These are phyloP conservation scores for Lycium barbarum DNA, from an alignment of 257 asterid species.

Conservation along the genomic window DNA sequence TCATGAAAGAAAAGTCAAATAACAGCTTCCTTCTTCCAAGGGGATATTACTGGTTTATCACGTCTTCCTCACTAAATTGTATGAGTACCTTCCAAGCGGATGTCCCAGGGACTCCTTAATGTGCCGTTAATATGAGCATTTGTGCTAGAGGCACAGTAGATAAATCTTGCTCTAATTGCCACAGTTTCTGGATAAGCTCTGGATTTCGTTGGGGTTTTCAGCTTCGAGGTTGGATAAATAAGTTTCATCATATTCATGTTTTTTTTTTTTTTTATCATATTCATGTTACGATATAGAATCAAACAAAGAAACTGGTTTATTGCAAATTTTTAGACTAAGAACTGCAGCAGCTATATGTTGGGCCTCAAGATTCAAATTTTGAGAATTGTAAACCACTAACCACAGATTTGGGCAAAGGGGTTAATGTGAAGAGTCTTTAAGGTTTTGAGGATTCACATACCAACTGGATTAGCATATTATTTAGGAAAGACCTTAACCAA, in stretches of 20 bases:
- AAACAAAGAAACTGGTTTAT: background rate
- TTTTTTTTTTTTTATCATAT: background rate
- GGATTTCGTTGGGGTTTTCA: background rate
- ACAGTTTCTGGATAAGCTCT: slow-evolving; percentile 11
- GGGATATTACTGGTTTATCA: slow-evolving; percentile 11
- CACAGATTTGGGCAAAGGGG: background rate
- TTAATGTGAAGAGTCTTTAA: background rate
- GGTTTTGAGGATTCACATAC: slow-evolving; percentile 12
- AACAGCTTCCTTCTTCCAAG: slow-evolving; percentile 16
- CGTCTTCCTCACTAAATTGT: slow-evolving; percentile 1
- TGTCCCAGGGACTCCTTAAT: slow-evolving; percentile 5
- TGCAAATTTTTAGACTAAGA: background rate
- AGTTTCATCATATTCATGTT: background rate
- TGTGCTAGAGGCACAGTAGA: background rate
- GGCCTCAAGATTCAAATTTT: background rate
- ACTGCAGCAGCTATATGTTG: background rate
- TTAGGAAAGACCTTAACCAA: background rate
- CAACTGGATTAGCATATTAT: background rate
- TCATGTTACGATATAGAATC: background rate
- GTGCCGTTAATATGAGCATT: background rate
- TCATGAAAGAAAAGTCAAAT: background rate
- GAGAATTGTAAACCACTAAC: background rate
- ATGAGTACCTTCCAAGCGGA: background rate
- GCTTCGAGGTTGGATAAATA: slow-evolving; percentile 3
- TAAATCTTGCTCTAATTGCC: background rate